These are phyloP conservation scores for Podosphaera fusca DNA, from an alignment of 2,329 filamentous ascomycete genomes.

Conservation along the genomic window DNA sequence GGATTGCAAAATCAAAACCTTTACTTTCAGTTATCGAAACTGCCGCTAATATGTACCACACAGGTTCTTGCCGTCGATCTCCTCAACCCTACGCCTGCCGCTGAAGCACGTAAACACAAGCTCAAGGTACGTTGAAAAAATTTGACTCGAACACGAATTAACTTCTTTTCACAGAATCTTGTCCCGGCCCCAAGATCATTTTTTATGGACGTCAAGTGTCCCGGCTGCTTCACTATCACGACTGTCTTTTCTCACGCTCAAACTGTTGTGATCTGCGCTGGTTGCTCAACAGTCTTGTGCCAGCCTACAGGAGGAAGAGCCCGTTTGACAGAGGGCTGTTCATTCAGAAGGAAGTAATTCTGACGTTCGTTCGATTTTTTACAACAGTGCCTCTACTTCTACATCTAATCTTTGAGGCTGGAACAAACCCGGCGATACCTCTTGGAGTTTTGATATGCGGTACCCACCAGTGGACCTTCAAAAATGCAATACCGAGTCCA, in stretches of 20 bases:
- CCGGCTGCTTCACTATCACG: constrained; percentile 99
- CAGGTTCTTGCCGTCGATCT: constrained; percentile 99
- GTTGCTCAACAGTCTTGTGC: constrained; percentile 98
- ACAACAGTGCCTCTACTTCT: no score
- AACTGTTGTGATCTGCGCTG: constrained; percentile 99
- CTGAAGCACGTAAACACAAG: constrained; percentile 99
- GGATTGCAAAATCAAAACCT: no score
- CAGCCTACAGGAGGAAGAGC: constrained; percentile 99
- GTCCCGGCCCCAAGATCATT: constrained; percentile 94
- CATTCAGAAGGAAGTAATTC: constrained; percentile 94
- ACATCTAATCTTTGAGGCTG: no score
- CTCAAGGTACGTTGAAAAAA: constrained; percentile 56
- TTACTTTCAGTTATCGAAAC: no score
- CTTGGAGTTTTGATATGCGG: no score
- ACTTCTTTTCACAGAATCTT: constrained; percentile 38
- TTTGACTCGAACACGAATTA: constrained; percentile 3
- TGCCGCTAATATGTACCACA: constrained; percentile 1
- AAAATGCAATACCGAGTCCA: no score
- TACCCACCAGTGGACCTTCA: no score
- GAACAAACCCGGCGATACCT: no score
- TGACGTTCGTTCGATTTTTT: no score
- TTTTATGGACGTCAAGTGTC: constrained; percentile 99
- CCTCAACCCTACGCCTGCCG: constrained; percentile 91
- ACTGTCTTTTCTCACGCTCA: constrained; percentile 99
- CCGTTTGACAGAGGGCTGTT: constrained; percentile 97